Conservation (phyloP, 2,329 filamentous ascomycete genomes). For the Coniochaeta sp. region DNA sequence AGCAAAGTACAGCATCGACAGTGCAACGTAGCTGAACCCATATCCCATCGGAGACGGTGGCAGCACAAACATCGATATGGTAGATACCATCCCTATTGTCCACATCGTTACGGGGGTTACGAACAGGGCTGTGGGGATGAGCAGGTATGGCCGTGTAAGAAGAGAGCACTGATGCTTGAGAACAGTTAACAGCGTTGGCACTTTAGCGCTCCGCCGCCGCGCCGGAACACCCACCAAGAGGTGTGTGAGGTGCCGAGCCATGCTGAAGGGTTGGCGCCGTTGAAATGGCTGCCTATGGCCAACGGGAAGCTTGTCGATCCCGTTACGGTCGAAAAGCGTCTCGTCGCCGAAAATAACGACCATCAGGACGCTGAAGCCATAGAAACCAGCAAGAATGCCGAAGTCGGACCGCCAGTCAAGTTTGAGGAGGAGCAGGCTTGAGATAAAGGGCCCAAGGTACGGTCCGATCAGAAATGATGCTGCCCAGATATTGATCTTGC, state of each 20-base stretch:
- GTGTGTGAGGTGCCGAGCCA: background rate
- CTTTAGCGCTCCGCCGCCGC: constrained; percentile 1
- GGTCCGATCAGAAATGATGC: constrained; percentile 13
- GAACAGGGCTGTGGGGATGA: constrained; percentile 8
- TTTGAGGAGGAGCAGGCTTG: constrained; percentile 25
- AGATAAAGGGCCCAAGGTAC: constrained; percentile 20
- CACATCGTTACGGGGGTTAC: constrained; percentile 19
- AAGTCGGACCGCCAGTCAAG: constrained; percentile 24
- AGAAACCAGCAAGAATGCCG: constrained; percentile 20
- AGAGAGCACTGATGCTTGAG: constrained; percentile 6
- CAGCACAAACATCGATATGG: constrained; percentile 30
- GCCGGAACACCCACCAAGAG: constrained; percentile 6
- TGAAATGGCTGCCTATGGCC: background rate
- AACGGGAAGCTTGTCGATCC: background rate
- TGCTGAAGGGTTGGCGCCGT: background rate
- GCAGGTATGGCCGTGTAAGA: constrained; percentile 5
- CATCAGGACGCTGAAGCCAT: constrained; percentile 16
- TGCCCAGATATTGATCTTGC: constrained; percentile 24
- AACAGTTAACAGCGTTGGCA: constrained; percentile 5
- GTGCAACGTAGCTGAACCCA: constrained; percentile 25
- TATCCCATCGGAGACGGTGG: constrained; percentile 27
- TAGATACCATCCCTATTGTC: constrained; percentile 34
- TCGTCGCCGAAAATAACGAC: constrained; percentile 13
- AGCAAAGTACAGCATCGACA: constrained; percentile 39
- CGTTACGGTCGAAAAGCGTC: constrained; percentile 6